These are phyloP conservation scores for Vaucheria bursata DNA, from an alignment of 352 stramenopile species.

Conservation along the genomic window DNA sequence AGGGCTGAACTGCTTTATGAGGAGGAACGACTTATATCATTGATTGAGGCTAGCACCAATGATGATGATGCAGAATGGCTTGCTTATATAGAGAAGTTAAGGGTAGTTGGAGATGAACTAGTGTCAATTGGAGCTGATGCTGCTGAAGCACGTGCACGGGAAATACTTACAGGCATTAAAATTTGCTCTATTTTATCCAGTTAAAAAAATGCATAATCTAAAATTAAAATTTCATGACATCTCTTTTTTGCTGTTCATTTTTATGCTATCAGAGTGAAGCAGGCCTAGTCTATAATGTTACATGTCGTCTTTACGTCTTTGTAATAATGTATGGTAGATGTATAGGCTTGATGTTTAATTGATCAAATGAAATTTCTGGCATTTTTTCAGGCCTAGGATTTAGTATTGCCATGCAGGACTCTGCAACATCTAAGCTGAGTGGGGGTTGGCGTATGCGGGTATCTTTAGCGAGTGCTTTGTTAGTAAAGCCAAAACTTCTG, in stretches of 20 bases:
- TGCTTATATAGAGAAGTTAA: neutral
- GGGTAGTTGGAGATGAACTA: constrained; percentile 15
- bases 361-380: neutral
- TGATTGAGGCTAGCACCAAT: constrained; percentile 1
- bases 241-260: too few relatives aligned
- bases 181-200: too few relatives aligned
- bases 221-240: too few relatives aligned
- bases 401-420: constrained; percentile 58
- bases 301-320: too few relatives aligned
- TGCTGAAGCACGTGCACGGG: constrained; percentile 16
- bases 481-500: constrained; percentile 86
- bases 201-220: too few relatives aligned
- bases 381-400: constrained; percentile 78
- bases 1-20: constrained; percentile 23
- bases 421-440: constrained; percentile 21
- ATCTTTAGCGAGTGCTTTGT: constrained; percentile 84
- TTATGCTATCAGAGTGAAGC: too few relatives aligned
- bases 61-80: neutral
- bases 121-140: constrained; percentile 30
- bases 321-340: too few relatives aligned
- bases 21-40: constrained; percentile 15
- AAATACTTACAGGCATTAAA: constrained; percentile 25
- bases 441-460: constrained; percentile 88
- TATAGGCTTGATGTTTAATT: too few relatives aligned
- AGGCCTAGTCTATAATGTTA: too few relatives aligned